Evolutionary conservation across 2,329 filamentous ascomycete genomes (phyloP).

Genomic region (Talaromyces sp.): DNA sequence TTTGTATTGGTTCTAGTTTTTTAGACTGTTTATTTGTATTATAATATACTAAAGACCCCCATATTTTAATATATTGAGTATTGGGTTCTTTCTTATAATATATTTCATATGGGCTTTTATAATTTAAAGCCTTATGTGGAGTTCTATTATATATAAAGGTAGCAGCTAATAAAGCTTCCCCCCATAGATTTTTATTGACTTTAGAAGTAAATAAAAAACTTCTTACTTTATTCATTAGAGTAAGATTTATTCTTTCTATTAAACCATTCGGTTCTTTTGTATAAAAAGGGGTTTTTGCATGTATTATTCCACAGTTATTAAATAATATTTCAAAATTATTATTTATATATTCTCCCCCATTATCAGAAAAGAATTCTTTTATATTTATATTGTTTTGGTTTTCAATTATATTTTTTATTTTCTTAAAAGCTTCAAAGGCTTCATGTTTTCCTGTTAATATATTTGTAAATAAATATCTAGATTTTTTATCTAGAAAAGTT

Average conservation of each 20-base stretch:
- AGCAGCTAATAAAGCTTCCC: neutral
- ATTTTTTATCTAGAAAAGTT: too few species aligned
- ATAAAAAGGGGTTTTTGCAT: neutral
- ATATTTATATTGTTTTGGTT: too few species aligned
- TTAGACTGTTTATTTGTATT: neutral
- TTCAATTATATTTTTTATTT: too few species aligned
- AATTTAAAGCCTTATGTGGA: neutral
- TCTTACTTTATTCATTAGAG: constrained; percentile 2
- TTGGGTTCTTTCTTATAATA: neutral
- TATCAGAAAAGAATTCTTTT: too few species aligned
- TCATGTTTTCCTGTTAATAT: too few species aligned
- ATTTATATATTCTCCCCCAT: too few species aligned
- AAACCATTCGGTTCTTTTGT: neutral
- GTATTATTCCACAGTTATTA: too few species aligned
- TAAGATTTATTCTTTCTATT: constrained; percentile 2
- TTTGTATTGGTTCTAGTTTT: neutral
- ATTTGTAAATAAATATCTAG: too few species aligned
- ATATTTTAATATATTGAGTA: neutral
- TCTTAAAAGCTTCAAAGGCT: too few species aligned
- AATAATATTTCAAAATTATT: too few species aligned
- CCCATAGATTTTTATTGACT: neutral
- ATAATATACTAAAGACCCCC: neutral
- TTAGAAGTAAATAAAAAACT: neutral
- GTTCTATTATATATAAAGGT: constrained; percentile 2
- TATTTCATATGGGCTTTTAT: neutral